Evolutionary conservation across 495 filamentous ascomycete genomes (phyloP).

Genomic region (Mycothermus thermophilus): DNA sequence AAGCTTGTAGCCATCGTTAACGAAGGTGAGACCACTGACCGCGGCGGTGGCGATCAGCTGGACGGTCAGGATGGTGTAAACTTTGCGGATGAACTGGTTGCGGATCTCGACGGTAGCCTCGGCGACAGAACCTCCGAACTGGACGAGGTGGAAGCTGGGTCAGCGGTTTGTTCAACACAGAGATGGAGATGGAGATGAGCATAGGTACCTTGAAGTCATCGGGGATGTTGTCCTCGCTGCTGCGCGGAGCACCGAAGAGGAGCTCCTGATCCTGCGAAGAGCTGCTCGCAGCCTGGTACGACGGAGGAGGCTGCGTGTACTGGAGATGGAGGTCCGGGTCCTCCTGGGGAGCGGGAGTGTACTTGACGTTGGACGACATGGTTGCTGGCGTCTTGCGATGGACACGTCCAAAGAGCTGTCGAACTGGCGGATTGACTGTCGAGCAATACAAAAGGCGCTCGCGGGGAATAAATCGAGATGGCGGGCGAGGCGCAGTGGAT

Average conservation of each 20-base stretch:
- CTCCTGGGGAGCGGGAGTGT: slow-evolving; percentile 55
- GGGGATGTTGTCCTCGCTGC: slow-evolving; percentile 76
- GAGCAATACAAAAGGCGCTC: no score
- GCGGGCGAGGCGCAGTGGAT: background rate
- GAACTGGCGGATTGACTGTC: background rate
- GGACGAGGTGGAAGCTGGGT: background rate
- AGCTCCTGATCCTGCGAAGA: slow-evolving; percentile 25
- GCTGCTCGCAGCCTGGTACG: slow-evolving; percentile 42
- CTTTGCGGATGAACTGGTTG: slow-evolving; percentile 93
- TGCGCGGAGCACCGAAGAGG: slow-evolving; percentile 44
- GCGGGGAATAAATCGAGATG: background rate
- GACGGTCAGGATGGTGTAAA: slow-evolving; percentile 47
- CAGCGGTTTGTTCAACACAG: no score
- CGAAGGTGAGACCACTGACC: slow-evolving; percentile 74
- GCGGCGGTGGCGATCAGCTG: slow-evolving; percentile 76
- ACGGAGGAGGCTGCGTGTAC: slow-evolving; percentile 78
- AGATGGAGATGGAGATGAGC: background rate
- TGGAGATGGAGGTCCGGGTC: slow-evolving; percentile 46
- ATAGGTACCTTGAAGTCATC: slow-evolving; percentile 83
- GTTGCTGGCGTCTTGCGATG: background rate
- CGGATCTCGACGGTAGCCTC: slow-evolving; percentile 91
- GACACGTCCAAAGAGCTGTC: background rate
- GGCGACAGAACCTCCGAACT: slow-evolving; percentile 82
- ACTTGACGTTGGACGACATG: slow-evolving; percentile 59
- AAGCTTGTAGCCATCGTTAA: slow-evolving; percentile 57